Evolutionary conservation across 2,329 filamentous ascomycete species (phyloP).

Genomic region (Xylariales sp.): DNA sequence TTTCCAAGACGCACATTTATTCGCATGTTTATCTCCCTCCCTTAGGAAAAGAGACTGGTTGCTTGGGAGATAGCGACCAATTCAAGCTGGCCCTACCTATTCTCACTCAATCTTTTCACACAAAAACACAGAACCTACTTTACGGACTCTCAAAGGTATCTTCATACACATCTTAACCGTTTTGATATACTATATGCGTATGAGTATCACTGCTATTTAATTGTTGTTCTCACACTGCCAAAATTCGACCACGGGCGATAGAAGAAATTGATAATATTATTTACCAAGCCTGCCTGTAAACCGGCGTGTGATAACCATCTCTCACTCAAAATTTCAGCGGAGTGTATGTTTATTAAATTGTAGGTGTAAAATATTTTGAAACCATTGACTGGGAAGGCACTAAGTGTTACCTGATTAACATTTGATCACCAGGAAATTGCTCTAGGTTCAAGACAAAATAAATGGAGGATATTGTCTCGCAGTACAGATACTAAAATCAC

Average conservation of each 20-base stretch:
- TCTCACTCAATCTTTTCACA: neutral
- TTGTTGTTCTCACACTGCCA: neutral
- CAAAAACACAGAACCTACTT: too few species aligned
- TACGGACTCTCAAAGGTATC: too few species aligned
- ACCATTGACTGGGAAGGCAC: too few species aligned
- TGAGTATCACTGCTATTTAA: neutral
- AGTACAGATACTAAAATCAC: too few species aligned
- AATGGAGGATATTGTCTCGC: too few species aligned
- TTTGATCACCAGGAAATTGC: too few species aligned
- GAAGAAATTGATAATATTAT: neutral
- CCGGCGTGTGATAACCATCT: neutral
- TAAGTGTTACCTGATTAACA: too few species aligned
- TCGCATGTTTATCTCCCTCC: conserved; percentile 1
- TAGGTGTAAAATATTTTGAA: neutral
- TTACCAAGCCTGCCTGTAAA: neutral
- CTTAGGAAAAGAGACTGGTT: neutral
- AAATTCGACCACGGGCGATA: neutral
- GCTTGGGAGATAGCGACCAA: neutral
- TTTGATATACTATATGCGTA: neutral
- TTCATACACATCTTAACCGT: neutral
- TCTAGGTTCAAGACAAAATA: too few species aligned
- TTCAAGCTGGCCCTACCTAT: neutral
- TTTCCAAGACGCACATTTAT: neutral
- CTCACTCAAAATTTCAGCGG: neutral
- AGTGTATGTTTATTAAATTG: neutral